Conservation (phyloP, 2,329 filamentous ascomycete species). For the Colletotrichum sp. region DNA sequence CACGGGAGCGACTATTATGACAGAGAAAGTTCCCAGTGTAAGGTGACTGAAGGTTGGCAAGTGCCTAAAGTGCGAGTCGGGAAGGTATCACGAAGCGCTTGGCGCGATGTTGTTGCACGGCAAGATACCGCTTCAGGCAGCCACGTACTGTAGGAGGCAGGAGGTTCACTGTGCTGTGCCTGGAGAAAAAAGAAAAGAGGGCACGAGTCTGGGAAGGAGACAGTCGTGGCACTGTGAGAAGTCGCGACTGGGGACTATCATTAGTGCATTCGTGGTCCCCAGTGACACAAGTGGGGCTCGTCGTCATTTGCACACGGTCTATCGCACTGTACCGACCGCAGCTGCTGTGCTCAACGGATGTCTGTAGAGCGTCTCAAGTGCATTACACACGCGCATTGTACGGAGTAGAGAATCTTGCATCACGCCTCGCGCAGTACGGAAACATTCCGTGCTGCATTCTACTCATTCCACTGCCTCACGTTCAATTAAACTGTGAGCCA, state of each 20-base stretch:
- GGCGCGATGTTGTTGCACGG: not conserved
- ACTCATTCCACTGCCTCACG: not conserved
- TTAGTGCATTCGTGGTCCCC: not conserved
- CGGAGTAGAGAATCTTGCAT: not conserved
- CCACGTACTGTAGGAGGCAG: not conserved
- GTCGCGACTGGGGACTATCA: not conserved
- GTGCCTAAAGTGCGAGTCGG: not conserved
- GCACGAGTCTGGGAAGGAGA: not conserved
- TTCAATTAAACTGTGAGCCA: not conserved
- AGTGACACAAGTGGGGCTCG: not conserved
- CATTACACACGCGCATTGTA: not conserved
- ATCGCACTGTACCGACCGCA: not conserved
- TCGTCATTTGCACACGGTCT: not conserved
- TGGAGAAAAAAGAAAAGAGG: not conserved
- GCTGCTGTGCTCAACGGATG: not conserved
- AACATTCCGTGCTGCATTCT: not conserved
- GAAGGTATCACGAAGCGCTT: conserved; percentile 6
- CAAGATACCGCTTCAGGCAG: conserved; percentile 5
- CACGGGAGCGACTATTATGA: not conserved
- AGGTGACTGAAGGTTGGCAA: not conserved
- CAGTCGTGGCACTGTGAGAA: not conserved
- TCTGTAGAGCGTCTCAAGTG: not conserved
- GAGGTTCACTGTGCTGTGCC: not conserved
- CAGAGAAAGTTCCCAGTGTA: not conserved
- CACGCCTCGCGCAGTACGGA: not conserved